Base-by-base conservation (phyloP, 164 flowering plant genomes). In the Brasenia schreberi region DNA sequence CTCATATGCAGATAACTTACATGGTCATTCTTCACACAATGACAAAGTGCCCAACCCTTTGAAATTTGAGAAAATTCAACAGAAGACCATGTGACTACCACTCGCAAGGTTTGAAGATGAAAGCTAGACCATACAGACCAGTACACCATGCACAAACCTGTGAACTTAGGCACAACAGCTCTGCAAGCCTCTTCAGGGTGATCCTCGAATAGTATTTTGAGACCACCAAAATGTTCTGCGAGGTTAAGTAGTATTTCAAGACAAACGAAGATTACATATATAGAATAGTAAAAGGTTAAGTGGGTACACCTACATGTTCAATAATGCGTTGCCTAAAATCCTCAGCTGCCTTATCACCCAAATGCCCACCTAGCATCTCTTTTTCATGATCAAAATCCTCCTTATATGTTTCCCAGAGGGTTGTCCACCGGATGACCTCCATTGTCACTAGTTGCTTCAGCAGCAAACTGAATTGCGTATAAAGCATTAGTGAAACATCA, bases 381-480 rank as follows among this genome's bases (percentile, higher is more conserved):
- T 82, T 94, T 79, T 94, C 97, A 68, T 75, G 85, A 68, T 88
- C 94, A 80, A 91, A 91, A 70, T 89, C 97, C 66, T 75, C 85
- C 67, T 75, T 75, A 62, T 81, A 94, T 69, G 84, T 70, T 60
- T 79, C 77, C 99, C 97, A 89, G 60, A 94, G 84, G 61, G 81
- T 59, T 64, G 92, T 91, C 99, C 99, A 94, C 74, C 81, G 94
- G 72, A 94, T 84, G 63, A 91, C 96, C 83, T 94, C 99, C 97
- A 94, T 94, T 43, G 96, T 94, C 18, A 89, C 83, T 61, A 94
- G 65, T 66, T 91, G 93, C 72, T 94, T 94, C 79, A 94, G 71
- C 58, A 94, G 83, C 69, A 77, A 71, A 76, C 99, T 91, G 68
- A 11, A 70, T 43, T 71, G 65, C 43, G 44, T 4, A 60, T 23